phyloP scores from a whole-genome alignment of 768 basidiomycete species.

The Leucosporidium yakuticum region DNA sequence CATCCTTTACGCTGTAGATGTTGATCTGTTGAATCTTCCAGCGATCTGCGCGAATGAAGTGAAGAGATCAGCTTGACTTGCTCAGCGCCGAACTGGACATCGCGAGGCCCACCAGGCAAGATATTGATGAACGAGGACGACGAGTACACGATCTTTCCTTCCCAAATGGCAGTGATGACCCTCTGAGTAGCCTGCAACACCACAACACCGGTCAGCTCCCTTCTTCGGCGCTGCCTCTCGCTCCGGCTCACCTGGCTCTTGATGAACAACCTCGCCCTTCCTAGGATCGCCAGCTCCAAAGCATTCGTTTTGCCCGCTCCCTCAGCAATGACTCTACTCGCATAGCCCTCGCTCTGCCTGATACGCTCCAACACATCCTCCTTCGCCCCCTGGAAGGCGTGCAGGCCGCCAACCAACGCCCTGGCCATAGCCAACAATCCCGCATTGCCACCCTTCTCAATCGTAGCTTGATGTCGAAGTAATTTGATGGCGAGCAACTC shows the following conservation, averaged over 20 bases:
- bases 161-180: slow-evolving; percentile 42
- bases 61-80: no score
- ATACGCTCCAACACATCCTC: slow-evolving; percentile 27
- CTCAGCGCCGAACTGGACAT: neutral
- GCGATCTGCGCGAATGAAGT: slow-evolving; percentile 38
- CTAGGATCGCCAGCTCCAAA: slow-evolving; percentile 29
- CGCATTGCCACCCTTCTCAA: slow-evolving; percentile 1
- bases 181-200: slow-evolving; percentile 14
- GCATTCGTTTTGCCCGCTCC: slow-evolving; percentile 30
- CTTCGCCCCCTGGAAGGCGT: slow-evolving; percentile 33
- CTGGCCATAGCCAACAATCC: slow-evolving; percentile 28
- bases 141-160: slow-evolving; percentile 45
- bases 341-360: slow-evolving; percentile 42
- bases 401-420: slow-evolving; percentile 29
- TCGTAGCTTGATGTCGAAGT: slow-evolving; percentile 17
- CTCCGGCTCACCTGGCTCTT: slow-evolving; percentile 44
- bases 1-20: slow-evolving; percentile 46
- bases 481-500: slow-evolving; percentile 28
- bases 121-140: slow-evolving; percentile 42
- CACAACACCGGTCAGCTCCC: neutral
- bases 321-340: slow-evolving; percentile 36
- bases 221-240: slow-evolving; percentile 4
- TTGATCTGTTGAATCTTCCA: slow-evolving; percentile 47
- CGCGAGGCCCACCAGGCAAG: slow-evolving; percentile 8
- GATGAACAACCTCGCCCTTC: slow-evolving; percentile 35